Evolutionary conservation across 306 rosid genomes (phyloP), one percentile per base, ranked within the genome.

Genomic region (Potentilla sterilis): DNA sequence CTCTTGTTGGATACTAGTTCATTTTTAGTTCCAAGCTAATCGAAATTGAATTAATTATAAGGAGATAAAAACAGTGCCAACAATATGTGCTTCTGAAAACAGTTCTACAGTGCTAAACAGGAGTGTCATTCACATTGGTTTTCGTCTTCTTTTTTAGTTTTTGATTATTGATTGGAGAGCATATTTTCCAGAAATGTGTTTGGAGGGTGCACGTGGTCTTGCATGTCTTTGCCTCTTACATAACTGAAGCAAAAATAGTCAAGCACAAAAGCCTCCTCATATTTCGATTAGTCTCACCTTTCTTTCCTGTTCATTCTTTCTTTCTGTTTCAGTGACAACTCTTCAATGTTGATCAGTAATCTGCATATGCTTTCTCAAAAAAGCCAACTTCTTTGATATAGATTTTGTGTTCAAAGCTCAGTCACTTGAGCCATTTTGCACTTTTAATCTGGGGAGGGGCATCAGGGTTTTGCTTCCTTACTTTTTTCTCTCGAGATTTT

Each of bases 201-300:
- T 38, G 77, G 77, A 86, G 83, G 72, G 59, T 61, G 91, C 86
- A 90, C 90, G 90, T 90, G 93, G 86, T 41, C 35, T 67, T 84
- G 86, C 88, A 88, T 84, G 83, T 78, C 82, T 62, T 75, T 75
- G 4, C 74, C 41, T 75, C 63, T 67, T 54, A 52, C 63, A 68
- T 75, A 69, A 40, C 76, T 38, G 80, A 70, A 73, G 52, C 81
- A 22, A 46, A 74, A 77, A 42, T 81, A 79, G 47, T 81, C 51
- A 75, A 82, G 51, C 69, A 72, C 16, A 41, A 77, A 81, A 51
- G 15, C 4, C 63, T 58, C 64, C 57, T 73, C 59, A 70, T 73
- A 59, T 76, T 74, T 69, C 79, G 43, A 9, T 38, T 57, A 76
- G 38, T 8, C 38, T 59, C 21, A 79, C 55, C 79, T 32, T 73